A percentile compares a stretch with the other conserved stretches of the same genome.
Evolutionary conservation across 2,329 filamentous ascomycete species (phyloP).

Genomic region (Cercospora nicotianae): DNA sequence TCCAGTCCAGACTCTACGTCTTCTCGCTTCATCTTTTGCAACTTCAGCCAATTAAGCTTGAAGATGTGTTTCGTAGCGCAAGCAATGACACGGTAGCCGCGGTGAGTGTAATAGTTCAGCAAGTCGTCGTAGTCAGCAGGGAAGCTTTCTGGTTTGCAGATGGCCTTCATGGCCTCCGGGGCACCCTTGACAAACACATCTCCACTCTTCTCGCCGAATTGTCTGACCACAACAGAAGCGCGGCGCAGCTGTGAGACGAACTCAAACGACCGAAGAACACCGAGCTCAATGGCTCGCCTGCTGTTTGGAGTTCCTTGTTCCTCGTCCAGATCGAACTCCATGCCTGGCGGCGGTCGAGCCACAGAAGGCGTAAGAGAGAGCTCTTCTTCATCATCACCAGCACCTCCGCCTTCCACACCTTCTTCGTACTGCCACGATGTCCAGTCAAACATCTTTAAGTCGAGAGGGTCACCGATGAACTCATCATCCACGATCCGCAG

Average conservation of each 20-base stretch:
- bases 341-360: conserved; percentile 70
- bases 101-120: conserved; percentile 86
- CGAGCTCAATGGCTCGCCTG: conserved; percentile 71
- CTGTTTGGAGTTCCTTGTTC: conserved; percentile 44
- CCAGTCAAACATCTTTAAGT: conserved; percentile 98
- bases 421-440: conserved; percentile 92
- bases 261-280: conserved; percentile 87
- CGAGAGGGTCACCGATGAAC: conserved; percentile 87
- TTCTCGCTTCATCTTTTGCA: conserved; percentile 85
- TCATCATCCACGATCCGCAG: conserved; percentile 83
- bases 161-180: conserved; percentile 93
- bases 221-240: conserved; percentile 87
- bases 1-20: conserved; percentile 82
- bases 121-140: conserved; percentile 88
- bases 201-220: conserved; percentile 79
- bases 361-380: conserved; percentile 80
- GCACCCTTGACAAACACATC: conserved; percentile 95
- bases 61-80: conserved; percentile 86
- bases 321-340: conserved; percentile 59
- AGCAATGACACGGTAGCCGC: conserved; percentile 93
- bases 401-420: conserved; percentile 65
- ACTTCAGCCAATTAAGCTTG: conserved; percentile 88
- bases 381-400: conserved; percentile 71
- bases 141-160: conserved; percentile 81
- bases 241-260: conserved; percentile 91